phyloP scores from a whole-genome alignment of 192 early-diverging fungal species.

The Allomyces javanicus region DNA sequence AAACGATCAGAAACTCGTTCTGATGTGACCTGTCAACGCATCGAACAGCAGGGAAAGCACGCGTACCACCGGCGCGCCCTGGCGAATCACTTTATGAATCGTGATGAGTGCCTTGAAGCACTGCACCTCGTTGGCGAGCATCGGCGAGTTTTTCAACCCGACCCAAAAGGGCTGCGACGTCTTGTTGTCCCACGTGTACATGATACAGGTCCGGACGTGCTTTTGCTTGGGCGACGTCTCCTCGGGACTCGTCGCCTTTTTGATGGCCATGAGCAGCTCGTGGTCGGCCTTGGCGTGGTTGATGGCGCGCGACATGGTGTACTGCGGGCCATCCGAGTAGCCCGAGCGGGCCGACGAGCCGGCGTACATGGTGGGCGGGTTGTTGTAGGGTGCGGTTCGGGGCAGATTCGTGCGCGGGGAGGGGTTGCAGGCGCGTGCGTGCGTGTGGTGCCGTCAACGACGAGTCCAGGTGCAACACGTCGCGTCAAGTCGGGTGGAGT shows the following conservation, averaged over 20 bases:
- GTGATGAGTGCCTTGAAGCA: conserved; percentile 88
- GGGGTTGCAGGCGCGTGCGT: too few relatives aligned
- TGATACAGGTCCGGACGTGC: conserved; percentile 74
- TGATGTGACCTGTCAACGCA: not conserved
- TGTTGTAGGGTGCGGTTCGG: too few relatives aligned
- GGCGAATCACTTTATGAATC: conserved; percentile 85
- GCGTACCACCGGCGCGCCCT: conserved; percentile 65
- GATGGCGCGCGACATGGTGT: conserved; percentile 17
- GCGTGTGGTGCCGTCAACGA: too few relatives aligned
- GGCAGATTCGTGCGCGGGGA: too few relatives aligned
- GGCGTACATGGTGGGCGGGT: too few relatives aligned
- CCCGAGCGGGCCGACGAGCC: too few relatives aligned
- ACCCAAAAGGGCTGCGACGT: conserved; percentile 68
- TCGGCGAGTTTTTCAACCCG: conserved; percentile 66
- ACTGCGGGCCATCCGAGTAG: too few relatives aligned
- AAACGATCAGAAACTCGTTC: not conserved
- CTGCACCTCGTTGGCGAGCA: conserved; percentile 82
- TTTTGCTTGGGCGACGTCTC: conserved; percentile 95
- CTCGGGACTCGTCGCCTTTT: conserved; percentile 72
- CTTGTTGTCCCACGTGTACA: conserved; percentile 89
- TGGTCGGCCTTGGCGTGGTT: conserved; percentile 60
- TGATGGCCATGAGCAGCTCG: conserved; percentile 67
- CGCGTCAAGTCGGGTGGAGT: too few relatives aligned
- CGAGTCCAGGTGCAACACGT: too few relatives aligned
- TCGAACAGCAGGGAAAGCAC: not conserved